Evolutionary conservation across 2,329 filamentous ascomycete genomes (phyloP), one percentile per base, ranked within the genome.

Genomic region (Aureobasidium sp.): DNA sequence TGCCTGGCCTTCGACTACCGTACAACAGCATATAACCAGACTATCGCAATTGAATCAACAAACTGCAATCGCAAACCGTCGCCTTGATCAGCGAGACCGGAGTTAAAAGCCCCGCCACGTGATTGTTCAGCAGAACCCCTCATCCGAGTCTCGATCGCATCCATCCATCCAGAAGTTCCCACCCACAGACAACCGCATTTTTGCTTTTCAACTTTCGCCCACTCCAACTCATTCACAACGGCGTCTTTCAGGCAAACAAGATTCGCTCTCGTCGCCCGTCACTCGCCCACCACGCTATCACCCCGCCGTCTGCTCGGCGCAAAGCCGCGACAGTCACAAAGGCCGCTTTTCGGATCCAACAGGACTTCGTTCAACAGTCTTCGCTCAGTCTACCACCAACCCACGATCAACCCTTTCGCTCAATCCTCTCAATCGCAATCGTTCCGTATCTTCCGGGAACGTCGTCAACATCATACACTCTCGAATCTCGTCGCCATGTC

Each of bases 401-500:
- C 21, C 41, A 10, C 27, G 29, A 34, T 2, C 11, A 25, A 5
- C 27, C 21, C 6, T 15, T 42, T 8, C 5, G 9, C 10, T 21
- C 21, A 21, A 21, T 11, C 45, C 9, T 5, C 7, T n/a, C 13
- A 10, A 16, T 7, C 44, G 13, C 41, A 34, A 16, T 5, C 55
- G 29, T 4, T 34, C 45, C 15, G 45, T 8, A 3, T n/a, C 36
- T 41, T 50, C 32, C 57, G 9, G 16, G 36, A 50, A 3, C 15
- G 10, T 21, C 59, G 50, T 15, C 50, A 47, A 30, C 54, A 63
- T 34, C 34, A 59, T 29, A 63, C 54, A 13, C 48, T 63, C 30
- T 52, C 44, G 8, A 57, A 57, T 27, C 53, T 63, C 36, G 41
- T 59, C 53, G 61, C 53, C 11, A 63, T 63, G 61, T 57, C 53